phyloP scores from a whole-genome alignment of 2,329 filamentous ascomycete genomes.

The Orbilia brochopaga region DNA sequence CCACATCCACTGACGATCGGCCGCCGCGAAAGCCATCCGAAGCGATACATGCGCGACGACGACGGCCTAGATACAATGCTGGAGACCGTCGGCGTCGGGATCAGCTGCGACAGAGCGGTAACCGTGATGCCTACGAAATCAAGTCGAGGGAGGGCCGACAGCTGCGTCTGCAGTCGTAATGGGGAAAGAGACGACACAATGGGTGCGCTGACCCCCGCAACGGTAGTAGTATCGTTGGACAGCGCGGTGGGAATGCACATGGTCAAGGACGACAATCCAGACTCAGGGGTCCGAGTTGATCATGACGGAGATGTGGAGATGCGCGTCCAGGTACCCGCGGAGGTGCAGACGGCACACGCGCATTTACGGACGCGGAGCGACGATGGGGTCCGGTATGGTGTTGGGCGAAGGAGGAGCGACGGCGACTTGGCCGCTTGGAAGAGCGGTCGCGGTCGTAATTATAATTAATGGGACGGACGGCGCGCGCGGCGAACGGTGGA shows the following conservation, averaged over 20 bases:
- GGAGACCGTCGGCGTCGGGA: constrained; percentile 30
- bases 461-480: too few species aligned
- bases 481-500: too few species aligned
- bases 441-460: not conserved
- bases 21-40: constrained; percentile 21
- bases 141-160: too few species aligned
- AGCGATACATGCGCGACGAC: constrained; percentile 11
- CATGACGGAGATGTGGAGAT: not conserved
- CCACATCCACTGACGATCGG: constrained; percentile 12
- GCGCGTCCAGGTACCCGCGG: not conserved
- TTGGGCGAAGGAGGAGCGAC: constrained; percentile 12
- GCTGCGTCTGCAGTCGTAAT: too few species aligned
- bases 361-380: constrained; percentile 7
- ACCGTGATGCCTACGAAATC: constrained; percentile 19
- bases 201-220: constrained; percentile 21
- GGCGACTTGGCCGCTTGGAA: too few species aligned
- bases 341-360: not conserved
- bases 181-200: constrained; percentile 4
- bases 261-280: constrained; percentile 18
- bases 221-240: constrained; percentile 31
- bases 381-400: constrained; percentile 23
- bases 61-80: constrained; percentile 20
- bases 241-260: constrained; percentile 14
- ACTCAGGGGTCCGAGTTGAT: constrained; percentile 19
- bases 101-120: constrained; percentile 3